Evolutionary conservation across 495 filamentous ascomycete species (phyloP), one percentile per base, ranked within the genome.

Genomic region (Evernia prunastri): DNA sequence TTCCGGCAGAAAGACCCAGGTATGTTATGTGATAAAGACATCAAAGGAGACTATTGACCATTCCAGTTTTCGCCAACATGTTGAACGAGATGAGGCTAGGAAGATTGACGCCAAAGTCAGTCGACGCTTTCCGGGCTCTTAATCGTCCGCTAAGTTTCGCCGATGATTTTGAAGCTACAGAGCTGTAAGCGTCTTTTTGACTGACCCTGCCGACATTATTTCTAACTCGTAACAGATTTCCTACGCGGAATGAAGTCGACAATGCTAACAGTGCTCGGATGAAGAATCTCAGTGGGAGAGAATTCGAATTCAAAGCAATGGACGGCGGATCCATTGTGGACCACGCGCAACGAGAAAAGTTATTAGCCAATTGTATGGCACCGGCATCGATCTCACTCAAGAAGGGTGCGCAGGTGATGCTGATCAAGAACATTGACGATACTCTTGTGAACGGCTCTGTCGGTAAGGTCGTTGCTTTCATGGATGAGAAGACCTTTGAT

Each of bases 351-450:
- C 89, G 91, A 36, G 90, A 93, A 18, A 93, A 85, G 72, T 76
- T 97, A 1, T 79, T 98, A 0, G 69, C 82, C 3, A 95, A 90
- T 72, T 96, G 94, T 84, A 97, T 98, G 91, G 93, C 92, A 0
- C 91, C 94, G 6, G 81, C 81, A 36, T 66, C 70, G 1, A 83
- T 97, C 23, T 82, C 87, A 54, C 79, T 98, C 51, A 97, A 96
- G 75, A 89, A 93, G 68, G 91, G 91, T 23, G 87, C 92, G 0
- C 95, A 97, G 71, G 95, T 98, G 35, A 97, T 98, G 94, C 76
- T 98, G n/a, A 96, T 97, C 81, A 98, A 98, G 72, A 98, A 98
- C 70, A 86, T 96, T 78, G 94, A 98, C 73, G 93, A 96, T 4
- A 84, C 81, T 0, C 84, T 97, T 3, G 94, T 97, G 63, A 98